Percentiles rank a stretch among this genome's conserved stretches.
Evolutionary conservation across 352 stramenopile genomes (phyloP).

Genomic region (Globisporangium parvum): DNA sequence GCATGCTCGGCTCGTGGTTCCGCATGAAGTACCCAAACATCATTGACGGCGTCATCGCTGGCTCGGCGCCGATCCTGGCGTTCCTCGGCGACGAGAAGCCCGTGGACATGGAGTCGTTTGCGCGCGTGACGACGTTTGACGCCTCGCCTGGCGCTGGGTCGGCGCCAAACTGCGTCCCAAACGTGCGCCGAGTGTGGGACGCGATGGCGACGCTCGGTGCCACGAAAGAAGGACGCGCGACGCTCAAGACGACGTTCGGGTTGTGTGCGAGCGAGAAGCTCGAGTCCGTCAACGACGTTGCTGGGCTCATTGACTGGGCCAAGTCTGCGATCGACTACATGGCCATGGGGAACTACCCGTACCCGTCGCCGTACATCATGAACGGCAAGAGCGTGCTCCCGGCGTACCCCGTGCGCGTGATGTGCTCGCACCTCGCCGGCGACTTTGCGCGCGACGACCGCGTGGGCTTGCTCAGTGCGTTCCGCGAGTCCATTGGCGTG

Average conservation of each 20-base stretch:
- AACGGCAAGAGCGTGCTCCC: slow-evolving; percentile 83
- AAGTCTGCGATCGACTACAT: slow-evolving; percentile 88
- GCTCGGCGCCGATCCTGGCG: slow-evolving; percentile 83
- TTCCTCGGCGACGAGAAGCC: slow-evolving; percentile 56
- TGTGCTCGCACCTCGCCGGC: slow-evolving; percentile 63
- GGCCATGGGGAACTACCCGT: slow-evolving; percentile 96
- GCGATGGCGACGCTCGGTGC: slow-evolving; percentile 46
- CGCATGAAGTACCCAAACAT: slow-evolving; percentile 91
- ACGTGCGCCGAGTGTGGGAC: slow-evolving; percentile 66
- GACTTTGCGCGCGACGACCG: slow-evolving; percentile 31
- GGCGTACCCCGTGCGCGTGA: slow-evolving; percentile 85
- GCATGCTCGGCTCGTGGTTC: slow-evolving; percentile 91
- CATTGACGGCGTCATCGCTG: slow-evolving; percentile 87
- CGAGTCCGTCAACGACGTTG: slow-evolving; percentile 36
- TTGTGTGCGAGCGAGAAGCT: slow-evolving; percentile 53
- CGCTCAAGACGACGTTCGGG: slow-evolving; percentile 32
- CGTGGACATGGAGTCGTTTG: slow-evolving; percentile 65
- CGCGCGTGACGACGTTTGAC: slow-evolving; percentile 50
- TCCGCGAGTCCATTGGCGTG: slow-evolving; percentile 55
- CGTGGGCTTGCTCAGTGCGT: slow-evolving; percentile 36
- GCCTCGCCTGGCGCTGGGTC: slow-evolving; percentile 62
- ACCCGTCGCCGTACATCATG: slow-evolving; percentile 93
- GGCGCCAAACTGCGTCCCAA: slow-evolving; percentile 59
- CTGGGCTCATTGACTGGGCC: slow-evolving; percentile 50
- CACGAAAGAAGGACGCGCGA: slow-evolving; percentile 35